These are phyloP conservation scores for Schizochytrium sp. DNA, from an alignment of 108 stramenopile genomes.

Conservation along the genomic window DNA sequence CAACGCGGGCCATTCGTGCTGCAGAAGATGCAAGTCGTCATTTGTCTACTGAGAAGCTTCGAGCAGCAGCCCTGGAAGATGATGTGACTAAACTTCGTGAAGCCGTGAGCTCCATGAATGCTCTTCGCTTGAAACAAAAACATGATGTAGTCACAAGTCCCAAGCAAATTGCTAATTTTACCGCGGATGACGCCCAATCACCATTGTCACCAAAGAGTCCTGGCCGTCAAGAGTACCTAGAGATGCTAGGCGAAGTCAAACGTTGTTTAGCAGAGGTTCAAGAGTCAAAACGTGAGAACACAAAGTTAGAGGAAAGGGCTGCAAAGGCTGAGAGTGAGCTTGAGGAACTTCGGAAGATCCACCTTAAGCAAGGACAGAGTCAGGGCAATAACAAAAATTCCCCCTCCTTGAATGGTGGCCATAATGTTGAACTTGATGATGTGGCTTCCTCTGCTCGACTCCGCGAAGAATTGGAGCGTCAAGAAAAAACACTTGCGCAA, in stretches of 20 bases:
- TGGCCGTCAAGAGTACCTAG: neutral
- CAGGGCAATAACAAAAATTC: no score
- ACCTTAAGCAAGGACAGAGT: no score
- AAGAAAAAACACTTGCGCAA: slow-evolving; percentile 3
- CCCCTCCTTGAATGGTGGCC: no score
- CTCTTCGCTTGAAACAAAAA: neutral
- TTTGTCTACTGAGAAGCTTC: slow-evolving; percentile 7
- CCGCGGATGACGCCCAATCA: no score
- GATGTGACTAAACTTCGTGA: neutral
- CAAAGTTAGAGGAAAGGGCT: neutral
- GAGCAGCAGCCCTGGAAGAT: slow-evolving; percentile 4
- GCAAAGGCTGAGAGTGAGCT: neutral
- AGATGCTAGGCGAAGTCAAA: slow-evolving; percentile 30
- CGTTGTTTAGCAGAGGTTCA: slow-evolving; percentile 20
- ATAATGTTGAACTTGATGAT: no score
- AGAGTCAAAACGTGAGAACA: neutral
- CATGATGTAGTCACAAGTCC: neutral
- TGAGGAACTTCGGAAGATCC: neutral
- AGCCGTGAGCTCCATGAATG: neutral
- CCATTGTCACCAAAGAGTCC: neutral
- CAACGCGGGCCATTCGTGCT: neutral
- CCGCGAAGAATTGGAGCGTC: neutral
- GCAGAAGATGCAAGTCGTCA: neutral
- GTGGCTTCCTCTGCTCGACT: neutral
- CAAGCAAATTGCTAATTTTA: no score